Conservation (phyloP, 2,329 filamentous ascomycete genomes). For the Plectosphaerella cucumerina region DNA sequence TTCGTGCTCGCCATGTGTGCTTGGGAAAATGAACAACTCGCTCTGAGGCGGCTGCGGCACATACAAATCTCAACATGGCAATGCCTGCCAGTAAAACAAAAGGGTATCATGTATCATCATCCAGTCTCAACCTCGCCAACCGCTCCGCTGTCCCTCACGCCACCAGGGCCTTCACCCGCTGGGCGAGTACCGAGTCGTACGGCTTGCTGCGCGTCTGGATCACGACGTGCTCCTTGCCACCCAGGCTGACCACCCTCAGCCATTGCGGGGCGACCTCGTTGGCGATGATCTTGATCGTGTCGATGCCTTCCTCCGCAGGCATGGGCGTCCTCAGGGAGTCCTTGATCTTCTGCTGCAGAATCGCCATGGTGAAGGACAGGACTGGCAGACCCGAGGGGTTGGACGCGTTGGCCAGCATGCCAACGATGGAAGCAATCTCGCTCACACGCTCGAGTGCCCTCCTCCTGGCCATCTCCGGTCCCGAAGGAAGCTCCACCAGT, state of each 20-base stretch:
- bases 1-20: no score
- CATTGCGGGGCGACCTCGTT: slow-evolving; percentile 53
- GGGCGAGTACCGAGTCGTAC: slow-evolving; percentile 11
- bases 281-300: slow-evolving; percentile 48
- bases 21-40: not conserved
- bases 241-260: slow-evolving; percentile 47
- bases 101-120: not conserved
- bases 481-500: slow-evolving; percentile 34
- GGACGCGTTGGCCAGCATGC: slow-evolving; percentile 56
- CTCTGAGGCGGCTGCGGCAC: not conserved
- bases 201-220: slow-evolving; percentile 42
- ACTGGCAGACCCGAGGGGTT: slow-evolving; percentile 47
- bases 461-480: slow-evolving; percentile 54
- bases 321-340: slow-evolving; percentile 60
- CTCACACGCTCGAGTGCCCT: slow-evolving; percentile 63
- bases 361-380: slow-evolving; percentile 62
- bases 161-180: slow-evolving; percentile 9
- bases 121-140: not conserved
- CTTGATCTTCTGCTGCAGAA: slow-evolving; percentile 59
- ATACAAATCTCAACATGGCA: no score
- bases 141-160: not conserved
- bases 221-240: slow-evolving; percentile 53
- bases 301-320: slow-evolving; percentile 46
- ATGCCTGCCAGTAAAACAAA: not conserved
- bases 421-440: slow-evolving; percentile 65